Conservation (phyloP, 768 basidiomycete species). For the Lentinus brumalis region DNA sequence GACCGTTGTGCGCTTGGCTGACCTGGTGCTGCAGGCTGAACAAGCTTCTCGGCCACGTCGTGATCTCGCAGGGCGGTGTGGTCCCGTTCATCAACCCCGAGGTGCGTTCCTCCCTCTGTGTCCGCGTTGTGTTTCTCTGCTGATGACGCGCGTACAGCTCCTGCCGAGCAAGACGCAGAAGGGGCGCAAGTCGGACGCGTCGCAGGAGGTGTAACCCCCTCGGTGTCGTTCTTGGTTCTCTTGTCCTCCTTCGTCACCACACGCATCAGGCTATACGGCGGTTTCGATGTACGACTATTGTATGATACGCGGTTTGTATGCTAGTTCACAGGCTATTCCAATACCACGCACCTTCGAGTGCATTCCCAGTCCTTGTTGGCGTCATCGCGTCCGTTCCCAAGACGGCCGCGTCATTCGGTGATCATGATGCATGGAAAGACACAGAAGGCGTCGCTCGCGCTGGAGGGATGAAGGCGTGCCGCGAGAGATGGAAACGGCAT, state of each 20-base stretch:
- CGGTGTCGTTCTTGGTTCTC: not conserved
- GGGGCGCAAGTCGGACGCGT: conserved; percentile 44
- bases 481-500: not conserved
- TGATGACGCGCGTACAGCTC: conserved; percentile 27
- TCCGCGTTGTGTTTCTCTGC: not conserved
- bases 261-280: not conserved
- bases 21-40: conserved; percentile 49
- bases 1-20: not conserved
- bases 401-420: too few relatives aligned
- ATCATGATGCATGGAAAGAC: too few relatives aligned
- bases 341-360: too few relatives aligned
- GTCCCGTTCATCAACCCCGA: conserved; percentile 79
- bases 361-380: not conserved
- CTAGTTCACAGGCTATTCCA: not conserved
- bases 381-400: not conserved
- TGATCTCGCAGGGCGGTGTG: conserved; percentile 96
- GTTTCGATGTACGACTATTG: conserved; percentile 16
- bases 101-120: conserved; percentile 32
- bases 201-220: conserved; percentile 11
- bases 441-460: not conserved
- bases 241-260: not conserved
- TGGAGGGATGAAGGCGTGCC: not conserved
- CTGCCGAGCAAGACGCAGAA: conserved; percentile 51
- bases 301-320: not conserved
- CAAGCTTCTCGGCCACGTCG: conserved; percentile 74